Conservation (phyloP, 129 eudicot genomes). For the Cynara cardunculus region DNA sequence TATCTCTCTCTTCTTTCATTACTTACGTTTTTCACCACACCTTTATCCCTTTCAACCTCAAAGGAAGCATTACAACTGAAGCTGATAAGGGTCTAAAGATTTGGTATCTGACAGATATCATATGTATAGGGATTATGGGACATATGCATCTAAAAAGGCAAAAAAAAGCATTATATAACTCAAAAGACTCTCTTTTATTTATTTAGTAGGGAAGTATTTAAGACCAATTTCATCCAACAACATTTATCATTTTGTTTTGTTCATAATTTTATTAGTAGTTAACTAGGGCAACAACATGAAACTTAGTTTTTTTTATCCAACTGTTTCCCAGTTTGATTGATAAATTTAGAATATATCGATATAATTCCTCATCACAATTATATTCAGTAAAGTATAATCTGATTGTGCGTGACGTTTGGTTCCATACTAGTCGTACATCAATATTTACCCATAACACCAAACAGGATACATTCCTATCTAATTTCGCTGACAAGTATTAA, state of each 20-base stretch:
- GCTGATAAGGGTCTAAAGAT: too few relatives aligned
- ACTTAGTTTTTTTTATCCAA: background rate
- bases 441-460: background rate
- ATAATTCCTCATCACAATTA: background rate
- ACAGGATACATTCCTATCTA: background rate
- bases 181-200: background rate
- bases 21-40: background rate
- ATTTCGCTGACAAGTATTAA: background rate
- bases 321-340: background rate
- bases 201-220: background rate
- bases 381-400: background rate
- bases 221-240: background rate
- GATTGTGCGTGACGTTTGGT: too few relatives aligned
- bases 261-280: background rate
- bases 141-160: background rate
- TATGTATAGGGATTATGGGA: background rate
- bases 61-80: background rate
- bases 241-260: background rate
- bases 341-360: background rate
- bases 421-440: background rate
- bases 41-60: background rate
- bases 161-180: background rate
- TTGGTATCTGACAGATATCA: background rate
- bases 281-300: background rate
- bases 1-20: too few relatives aligned